Conservation (phyloP, 495 filamentous ascomycete genomes). For the Neurospora cerealis region DNA sequence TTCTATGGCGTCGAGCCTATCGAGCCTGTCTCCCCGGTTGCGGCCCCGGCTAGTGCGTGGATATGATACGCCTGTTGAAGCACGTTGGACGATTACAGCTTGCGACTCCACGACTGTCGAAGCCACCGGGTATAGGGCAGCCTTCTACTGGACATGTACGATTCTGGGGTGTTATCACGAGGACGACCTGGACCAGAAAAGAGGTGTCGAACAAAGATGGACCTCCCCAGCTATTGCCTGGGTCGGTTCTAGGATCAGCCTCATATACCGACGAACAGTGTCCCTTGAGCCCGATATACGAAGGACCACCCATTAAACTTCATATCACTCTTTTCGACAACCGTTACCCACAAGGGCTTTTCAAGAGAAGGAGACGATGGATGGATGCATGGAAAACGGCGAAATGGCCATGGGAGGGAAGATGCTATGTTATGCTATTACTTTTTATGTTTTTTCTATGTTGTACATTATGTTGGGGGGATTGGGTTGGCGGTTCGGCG, state of each 20-base stretch:
- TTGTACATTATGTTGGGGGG: background rate
- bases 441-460: background rate
- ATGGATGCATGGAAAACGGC: background rate
- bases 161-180: background rate
- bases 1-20: constrained; percentile 21
- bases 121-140: background rate
- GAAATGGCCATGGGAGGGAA: background rate
- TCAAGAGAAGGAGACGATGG: background rate
- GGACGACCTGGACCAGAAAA: background rate
- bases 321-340: background rate
- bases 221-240: background rate
- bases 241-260: background rate
- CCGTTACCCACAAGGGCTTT: background rate
- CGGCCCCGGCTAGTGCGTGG: constrained; percentile 12
- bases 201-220: background rate
- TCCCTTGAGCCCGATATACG: background rate
- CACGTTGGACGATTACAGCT: background rate
- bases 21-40: background rate
- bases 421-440: background rate
- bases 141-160: background rate
- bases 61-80: background rate
- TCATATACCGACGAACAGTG: background rate
- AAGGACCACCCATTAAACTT: background rate
- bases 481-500: background rate
- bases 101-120: background rate